These are phyloP conservation scores for Corylus americana DNA, from an alignment of 306 rosid genomes.

Conservation along the genomic window DNA sequence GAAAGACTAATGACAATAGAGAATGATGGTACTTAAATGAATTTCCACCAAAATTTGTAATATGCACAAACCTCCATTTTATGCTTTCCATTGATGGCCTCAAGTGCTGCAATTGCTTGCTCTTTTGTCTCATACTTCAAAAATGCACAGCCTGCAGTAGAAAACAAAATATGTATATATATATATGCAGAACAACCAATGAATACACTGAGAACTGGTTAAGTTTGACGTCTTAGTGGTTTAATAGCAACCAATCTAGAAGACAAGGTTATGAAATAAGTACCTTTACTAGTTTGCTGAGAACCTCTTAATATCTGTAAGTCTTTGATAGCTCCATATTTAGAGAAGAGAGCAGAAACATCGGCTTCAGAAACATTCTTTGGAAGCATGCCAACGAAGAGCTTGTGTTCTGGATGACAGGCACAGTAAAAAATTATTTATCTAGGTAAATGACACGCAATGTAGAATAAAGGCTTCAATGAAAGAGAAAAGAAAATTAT, in stretches of 20 bases:
- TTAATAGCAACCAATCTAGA: slow-evolving; percentile 10
- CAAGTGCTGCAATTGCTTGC: slow-evolving; percentile 87
- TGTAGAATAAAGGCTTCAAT: slow-evolving; percentile 15
- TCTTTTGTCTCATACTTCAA: slow-evolving; percentile 93
- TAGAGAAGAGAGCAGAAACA: slow-evolving; percentile 72
- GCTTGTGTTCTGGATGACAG: slow-evolving; percentile 80
- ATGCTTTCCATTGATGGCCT: slow-evolving; percentile 81
- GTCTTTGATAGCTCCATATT: slow-evolving; percentile 78
- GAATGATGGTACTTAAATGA: slow-evolving; percentile 12
- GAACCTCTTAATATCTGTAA: slow-evolving; percentile 92
- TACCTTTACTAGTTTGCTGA: slow-evolving; percentile 96
- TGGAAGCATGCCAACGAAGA: slow-evolving; percentile 98
- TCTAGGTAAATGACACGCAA: slow-evolving; percentile 22
- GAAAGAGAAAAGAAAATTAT: slow-evolving; percentile 11
- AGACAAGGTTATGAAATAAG: slow-evolving; percentile 13
- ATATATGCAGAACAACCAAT: slow-evolving; percentile 17
- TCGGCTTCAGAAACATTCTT: slow-evolving; percentile 87
- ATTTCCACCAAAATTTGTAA: slow-evolving; percentile 24
- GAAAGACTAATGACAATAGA: not conserved
- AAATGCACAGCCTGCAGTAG: slow-evolving; percentile 85
- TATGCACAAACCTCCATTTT: slow-evolving; percentile 83
- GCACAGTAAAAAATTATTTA: slow-evolving; percentile 25
- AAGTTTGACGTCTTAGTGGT: not conserved
- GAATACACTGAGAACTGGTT: not conserved
- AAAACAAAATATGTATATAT: not conserved